These are phyloP conservation scores for Byssothecium circinans DNA, from an alignment of 2,329 filamentous ascomycete genomes.

Conservation along the genomic window DNA sequence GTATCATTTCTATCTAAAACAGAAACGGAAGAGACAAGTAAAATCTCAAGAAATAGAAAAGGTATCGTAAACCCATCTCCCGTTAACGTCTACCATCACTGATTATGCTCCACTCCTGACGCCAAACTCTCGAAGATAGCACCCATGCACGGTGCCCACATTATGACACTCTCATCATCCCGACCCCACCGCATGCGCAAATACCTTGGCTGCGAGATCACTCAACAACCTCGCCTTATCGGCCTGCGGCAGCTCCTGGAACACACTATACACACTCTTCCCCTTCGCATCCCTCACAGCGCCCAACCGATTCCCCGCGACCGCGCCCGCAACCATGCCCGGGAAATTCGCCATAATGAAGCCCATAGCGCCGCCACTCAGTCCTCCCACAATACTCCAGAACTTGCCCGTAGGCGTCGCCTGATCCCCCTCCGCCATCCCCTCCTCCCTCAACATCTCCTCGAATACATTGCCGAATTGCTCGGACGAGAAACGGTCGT, in stretches of 20 bases:
- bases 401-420: constrained; percentile 69
- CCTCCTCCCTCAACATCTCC: constrained; percentile 57
- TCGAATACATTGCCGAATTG: constrained; percentile 77
- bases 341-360: constrained; percentile 95
- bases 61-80: constrained; percentile 17
- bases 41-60: constrained; percentile 12
- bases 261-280: constrained; percentile 94
- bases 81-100: too few species aligned
- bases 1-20: background rate
- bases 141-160: too few species aligned
- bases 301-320: constrained; percentile 90
- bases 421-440: constrained; percentile 70
- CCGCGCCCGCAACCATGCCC: constrained; percentile 83
- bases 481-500: constrained; percentile 65
- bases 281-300: constrained; percentile 85
- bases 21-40: background rate
- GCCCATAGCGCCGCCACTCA: constrained; percentile 86
- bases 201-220: constrained; percentile 83
- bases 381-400: constrained; percentile 82
- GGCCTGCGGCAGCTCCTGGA: constrained; percentile 80
- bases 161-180: constrained; percentile 1
- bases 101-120: constrained; percentile 3
- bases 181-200: constrained; percentile 70
- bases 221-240: constrained; percentile 80
- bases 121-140: too few species aligned